Base-by-base conservation (phyloP, 2,329 filamentous ascomycete species). In the Hansfordia pulvinata region DNA sequence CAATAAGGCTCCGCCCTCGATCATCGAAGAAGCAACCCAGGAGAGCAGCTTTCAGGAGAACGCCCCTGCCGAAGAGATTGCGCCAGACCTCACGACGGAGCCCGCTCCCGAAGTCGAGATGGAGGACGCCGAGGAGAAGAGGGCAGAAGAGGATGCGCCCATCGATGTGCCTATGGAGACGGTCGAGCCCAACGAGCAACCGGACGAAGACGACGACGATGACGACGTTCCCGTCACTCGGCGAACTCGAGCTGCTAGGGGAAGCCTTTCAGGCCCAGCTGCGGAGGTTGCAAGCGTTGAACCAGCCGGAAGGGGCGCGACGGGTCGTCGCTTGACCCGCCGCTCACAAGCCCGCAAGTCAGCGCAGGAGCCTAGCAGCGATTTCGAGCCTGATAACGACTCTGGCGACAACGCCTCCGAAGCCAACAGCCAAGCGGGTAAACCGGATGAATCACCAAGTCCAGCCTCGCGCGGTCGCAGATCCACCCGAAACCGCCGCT, bases 351-450 rank as follows among this genome's bases (percentile, higher is more conserved):
- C 58, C 35, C 60, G 49, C 37, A 57, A 61, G 35, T 46, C 58
- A 6, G 41, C 53, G 3, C 58, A 66, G 30, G 68, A 73, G 31
- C 61, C 58, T 5, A 72, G 67, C 27, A 73, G 68, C 37, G 69
- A 74, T 35, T 74, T 73, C 38, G 69, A 74, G 29, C 69, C 69
- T 11, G 64, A 57, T 10, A 64, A 71, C 14, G 69, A 71, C 28
- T 71, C 66, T 1, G 69, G 62, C 5, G 68, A 70, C 14, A 65
- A 61, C 7, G 61, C 58, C 8, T 35, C 20, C 9, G 43, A 57
- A 20, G 49, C 34, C 11, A 48, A 46, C 5, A 50, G 51, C 17
- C 52, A 56, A 8, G 56, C 58, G n/a, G n/a, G n/a, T n/a, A n/a
- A n/a, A 7, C 56, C 58, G 2, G 62, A 62, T 13, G 59, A 60